These are phyloP conservation scores for Cytospora mali DNA, from an alignment of 2,329 filamentous ascomycete species.

Conservation along the genomic window DNA sequence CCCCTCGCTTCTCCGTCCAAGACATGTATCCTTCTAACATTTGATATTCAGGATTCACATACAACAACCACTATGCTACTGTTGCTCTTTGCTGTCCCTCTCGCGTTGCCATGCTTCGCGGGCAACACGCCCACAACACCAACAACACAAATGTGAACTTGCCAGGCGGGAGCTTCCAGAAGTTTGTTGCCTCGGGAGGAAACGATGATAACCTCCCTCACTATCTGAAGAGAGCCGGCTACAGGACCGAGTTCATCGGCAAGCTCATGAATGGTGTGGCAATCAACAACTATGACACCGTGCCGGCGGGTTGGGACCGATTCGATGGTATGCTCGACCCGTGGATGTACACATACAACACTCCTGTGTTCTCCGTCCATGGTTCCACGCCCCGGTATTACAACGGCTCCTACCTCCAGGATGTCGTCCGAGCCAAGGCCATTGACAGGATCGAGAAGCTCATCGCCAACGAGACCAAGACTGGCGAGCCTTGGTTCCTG, in stretches of 20 bases:
- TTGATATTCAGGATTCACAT: constrained; percentile 20
- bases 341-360: constrained; percentile 65
- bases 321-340: constrained; percentile 54
- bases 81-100: constrained; percentile 65
- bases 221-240: constrained; percentile 70
- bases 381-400: constrained; percentile 28
- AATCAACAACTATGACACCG: constrained; percentile 60
- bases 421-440: constrained; percentile 45
- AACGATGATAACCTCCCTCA: constrained; percentile 70
- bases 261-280: constrained; percentile 71
- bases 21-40: background rate
- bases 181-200: constrained; percentile 65
- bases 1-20: background rate
- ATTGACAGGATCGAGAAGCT: constrained; percentile 24
- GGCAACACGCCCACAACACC: constrained; percentile 64
- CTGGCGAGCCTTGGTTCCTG: constrained; percentile 63
- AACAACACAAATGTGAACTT: constrained; percentile 64
- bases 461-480: constrained; percentile 22
- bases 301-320: constrained; percentile 25
- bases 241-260: constrained; percentile 73
- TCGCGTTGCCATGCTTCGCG: constrained; percentile 62
- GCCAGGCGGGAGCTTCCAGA: constrained; percentile 66
- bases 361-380: constrained; percentile 40
- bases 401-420: constrained; percentile 44
- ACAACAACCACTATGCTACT: constrained; percentile 60